Conservation (phyloP, 805 yeast genomes). For the Lipomyces chichibuensis region DNA sequence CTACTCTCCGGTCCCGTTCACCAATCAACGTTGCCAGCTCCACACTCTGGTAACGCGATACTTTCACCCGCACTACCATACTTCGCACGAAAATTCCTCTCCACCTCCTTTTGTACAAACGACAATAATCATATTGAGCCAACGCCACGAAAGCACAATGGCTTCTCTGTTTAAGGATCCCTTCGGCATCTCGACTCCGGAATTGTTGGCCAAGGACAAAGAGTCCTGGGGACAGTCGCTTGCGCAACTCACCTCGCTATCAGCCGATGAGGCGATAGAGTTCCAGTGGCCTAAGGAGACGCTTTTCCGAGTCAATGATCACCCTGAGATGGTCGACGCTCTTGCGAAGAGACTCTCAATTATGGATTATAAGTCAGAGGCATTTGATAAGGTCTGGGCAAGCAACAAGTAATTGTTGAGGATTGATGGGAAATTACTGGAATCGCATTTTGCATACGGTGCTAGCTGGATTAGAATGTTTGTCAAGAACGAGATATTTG, state of each 20-base stretch:
- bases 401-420: not conserved
- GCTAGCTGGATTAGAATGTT: not conserved
- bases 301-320: not conserved
- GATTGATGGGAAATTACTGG: not conserved
- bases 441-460: not conserved
- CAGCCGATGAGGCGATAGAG: not conserved
- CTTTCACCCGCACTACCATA: too few species aligned
- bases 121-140: not conserved
- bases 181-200: not conserved
- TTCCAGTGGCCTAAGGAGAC: not conserved
- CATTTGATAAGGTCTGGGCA: not conserved
- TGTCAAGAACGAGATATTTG: not conserved
- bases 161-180: not conserved
- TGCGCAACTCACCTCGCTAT: not conserved
- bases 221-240: not conserved
- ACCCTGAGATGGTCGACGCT: not conserved
- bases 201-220: not conserved
- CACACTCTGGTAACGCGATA: not conserved
- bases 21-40: not conserved
- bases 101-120: too few species aligned
- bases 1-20: not conserved
- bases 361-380: constrained; percentile 1
- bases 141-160: not conserved
- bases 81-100: too few species aligned
- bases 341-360: not conserved